Evolutionary conservation across 1,284 basidiomycete genomes (phyloP), one percentile per base, ranked within the genome.

Genomic region (Entoloma clypeatum): DNA sequence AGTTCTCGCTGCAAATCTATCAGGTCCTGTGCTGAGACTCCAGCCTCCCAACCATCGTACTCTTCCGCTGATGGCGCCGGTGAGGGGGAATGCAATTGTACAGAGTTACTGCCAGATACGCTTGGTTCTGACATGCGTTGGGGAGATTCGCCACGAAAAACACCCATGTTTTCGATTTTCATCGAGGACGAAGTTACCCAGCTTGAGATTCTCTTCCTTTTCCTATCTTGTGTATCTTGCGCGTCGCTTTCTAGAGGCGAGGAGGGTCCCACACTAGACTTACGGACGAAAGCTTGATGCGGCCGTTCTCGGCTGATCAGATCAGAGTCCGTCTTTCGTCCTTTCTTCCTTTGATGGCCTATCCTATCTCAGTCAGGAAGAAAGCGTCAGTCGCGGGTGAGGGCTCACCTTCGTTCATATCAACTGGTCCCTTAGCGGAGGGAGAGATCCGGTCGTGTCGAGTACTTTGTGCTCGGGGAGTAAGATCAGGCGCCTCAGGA

Each of bases 21-120:
- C n/a, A 58, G 39, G n/a, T 61, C 56, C n/a, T 51, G 34, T 7
- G 47, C 39, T 3, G 54, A 54, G 5, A 53, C 35, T n/a, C 51
- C 48, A 11, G 57, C 48, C 43, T 67, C 65, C 64, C 67, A 62
- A 40, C 58, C 58, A 23, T 55, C 58, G 22, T 68, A 55, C n/a
- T 60, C 59, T 7, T 58, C 57, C 18, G 29, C 16, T 17, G 36
- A 27, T 7, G 49, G 30, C 10, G 41, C 22, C 10, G 30, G 28
- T n/a, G 34, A n/a, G 10, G 17, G 29, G 21, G 28, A 26, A 14
- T 17, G 13, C 16, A 28, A 13, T 33, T 22, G 18, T 14, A 31
- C 3, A 9, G 36, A 19, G 4, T 17, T 39, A 24, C 42, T 48
- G 22, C 31, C 25, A 21, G 14, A 14, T 18, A 25, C 14, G 19